phyloP scores from a whole-genome alignment of 805 yeast genomes.

The Torulaspora gathmanii region DNA sequence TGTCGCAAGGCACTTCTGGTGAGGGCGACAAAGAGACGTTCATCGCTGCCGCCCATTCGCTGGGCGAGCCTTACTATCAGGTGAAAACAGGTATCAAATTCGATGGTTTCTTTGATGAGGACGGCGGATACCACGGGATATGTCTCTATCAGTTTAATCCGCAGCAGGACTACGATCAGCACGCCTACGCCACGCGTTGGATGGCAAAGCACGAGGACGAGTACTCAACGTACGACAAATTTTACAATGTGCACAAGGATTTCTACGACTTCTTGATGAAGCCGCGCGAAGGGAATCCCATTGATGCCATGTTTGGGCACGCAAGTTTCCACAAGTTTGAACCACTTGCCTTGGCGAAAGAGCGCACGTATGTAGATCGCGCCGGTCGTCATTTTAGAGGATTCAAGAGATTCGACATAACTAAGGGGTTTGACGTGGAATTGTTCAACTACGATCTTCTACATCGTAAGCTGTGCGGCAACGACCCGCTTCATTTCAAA shows the following conservation, averaged over 20 bases:
- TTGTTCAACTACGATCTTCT: constrained; percentile 20
- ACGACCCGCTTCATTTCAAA: constrained; percentile 15
- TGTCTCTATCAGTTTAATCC: constrained; percentile 45
- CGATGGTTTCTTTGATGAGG: constrained; percentile 35
- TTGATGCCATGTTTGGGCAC: constrained; percentile 36
- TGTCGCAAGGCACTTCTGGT: constrained; percentile 71
- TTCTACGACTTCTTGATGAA: constrained; percentile 15
- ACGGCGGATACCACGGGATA: constrained; percentile 38
- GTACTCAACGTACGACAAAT: constrained; percentile 13
- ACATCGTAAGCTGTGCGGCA: constrained; percentile 19
- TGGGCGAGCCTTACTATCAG: constrained; percentile 50
- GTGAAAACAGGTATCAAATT: constrained; percentile 37
- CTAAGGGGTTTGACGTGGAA: constrained; percentile 29
- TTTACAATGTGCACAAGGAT: constrained; percentile 14
- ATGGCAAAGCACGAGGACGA: constrained; percentile 10
- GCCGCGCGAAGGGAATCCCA: constrained; percentile 8
- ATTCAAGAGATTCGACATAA: constrained; percentile 12
- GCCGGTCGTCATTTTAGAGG: constrained; percentile 28
- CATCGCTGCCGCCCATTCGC: constrained; percentile 58
- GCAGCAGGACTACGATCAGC: constrained; percentile 43
- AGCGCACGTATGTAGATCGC: constrained; percentile 15
- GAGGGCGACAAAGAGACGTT: constrained; percentile 81
- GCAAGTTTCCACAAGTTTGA: constrained; percentile 38
- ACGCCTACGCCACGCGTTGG: constrained; percentile 15
- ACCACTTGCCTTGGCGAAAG: constrained; percentile 29